Evolutionary conservation across 2,329 filamentous ascomycete genomes (phyloP).

Genomic region (Chalaropsis ovoidea): DNA sequence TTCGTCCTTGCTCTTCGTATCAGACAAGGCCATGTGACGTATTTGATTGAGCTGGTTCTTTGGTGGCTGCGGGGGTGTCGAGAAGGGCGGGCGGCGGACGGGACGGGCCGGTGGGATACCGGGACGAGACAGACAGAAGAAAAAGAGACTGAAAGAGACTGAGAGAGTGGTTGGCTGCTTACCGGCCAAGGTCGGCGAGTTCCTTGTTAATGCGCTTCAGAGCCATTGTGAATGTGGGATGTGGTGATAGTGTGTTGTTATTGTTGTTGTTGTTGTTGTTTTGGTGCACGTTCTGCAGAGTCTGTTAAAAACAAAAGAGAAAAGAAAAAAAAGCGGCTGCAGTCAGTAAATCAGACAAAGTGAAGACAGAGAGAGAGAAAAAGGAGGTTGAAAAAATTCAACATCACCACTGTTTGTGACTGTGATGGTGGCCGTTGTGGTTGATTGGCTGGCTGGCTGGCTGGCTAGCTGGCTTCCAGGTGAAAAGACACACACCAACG

Average conservation of each 20-base stretch:
- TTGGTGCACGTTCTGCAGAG: too few species aligned
- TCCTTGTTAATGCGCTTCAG: conserved; percentile 94
- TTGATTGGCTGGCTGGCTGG: neutral
- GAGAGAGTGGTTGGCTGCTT: conserved; percentile 34
- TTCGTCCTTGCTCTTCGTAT: neutral
- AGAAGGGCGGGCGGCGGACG: neutral
- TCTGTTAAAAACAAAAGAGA: neutral
- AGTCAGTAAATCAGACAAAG: neutral
- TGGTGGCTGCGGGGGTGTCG: neutral
- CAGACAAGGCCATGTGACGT: too few species aligned
- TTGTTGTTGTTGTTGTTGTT: neutral
- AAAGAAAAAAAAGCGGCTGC: neutral
- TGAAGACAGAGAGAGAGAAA: neutral
- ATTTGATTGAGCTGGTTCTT: too few species aligned
- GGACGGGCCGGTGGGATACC: neutral
- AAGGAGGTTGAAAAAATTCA: neutral
- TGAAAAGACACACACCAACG: neutral
- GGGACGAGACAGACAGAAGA: neutral
- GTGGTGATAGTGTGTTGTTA: neutral
- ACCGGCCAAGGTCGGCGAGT: conserved; percentile 82
- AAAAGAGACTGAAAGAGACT: neutral
- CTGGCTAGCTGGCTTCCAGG: neutral
- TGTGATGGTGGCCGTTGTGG: neutral
- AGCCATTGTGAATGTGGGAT: conserved; percentile 50
- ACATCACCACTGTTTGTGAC: too few species aligned